These are phyloP conservation scores for Populus tomentosa DNA, from an alignment of 441 rosid species.

Conservation along the genomic window DNA sequence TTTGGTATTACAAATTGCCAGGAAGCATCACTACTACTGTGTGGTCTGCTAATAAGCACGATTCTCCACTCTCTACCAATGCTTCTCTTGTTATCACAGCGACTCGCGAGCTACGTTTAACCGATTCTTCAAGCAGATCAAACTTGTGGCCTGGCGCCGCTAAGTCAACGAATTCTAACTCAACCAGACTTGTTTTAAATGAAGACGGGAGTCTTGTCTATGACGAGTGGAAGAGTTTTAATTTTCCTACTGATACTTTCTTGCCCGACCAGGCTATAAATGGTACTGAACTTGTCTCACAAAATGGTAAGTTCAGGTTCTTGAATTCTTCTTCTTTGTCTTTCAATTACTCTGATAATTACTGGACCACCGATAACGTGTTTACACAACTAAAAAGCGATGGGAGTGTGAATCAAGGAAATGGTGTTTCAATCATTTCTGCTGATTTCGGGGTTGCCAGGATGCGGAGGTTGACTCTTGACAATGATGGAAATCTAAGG, in stretches of 20 bases:
- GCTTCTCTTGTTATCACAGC: slow-evolving; percentile 29
- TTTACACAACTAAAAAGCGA: slow-evolving; percentile 13
- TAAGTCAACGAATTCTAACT: slow-evolving; percentile 9
- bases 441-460: slow-evolving; percentile 31
- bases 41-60: slow-evolving; percentile 36
- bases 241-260: slow-evolving; percentile 40
- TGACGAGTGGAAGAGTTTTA: slow-evolving; percentile 44
- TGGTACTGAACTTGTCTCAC: slow-evolving; percentile 21
- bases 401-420: slow-evolving; percentile 27
- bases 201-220: slow-evolving; percentile 42
- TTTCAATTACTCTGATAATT: slow-evolving; percentile 21
- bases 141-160: slow-evolving; percentile 25
- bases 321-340: slow-evolving; percentile 12
- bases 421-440: slow-evolving; percentile 9
- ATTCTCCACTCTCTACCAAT: background rate
- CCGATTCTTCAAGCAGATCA: slow-evolving; percentile 20
- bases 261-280: slow-evolving; percentile 39
- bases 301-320: slow-evolving; percentile 38
- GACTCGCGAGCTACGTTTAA: slow-evolving; percentile 33
- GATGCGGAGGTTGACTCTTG: slow-evolving; percentile 41
- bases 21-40: slow-evolving; percentile 12
- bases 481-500: slow-evolving; percentile 47
- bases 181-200: slow-evolving; percentile 24
- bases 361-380: slow-evolving; percentile 17
- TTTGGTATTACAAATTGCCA: slow-evolving; percentile 41